A percentile compares a stretch with the other conserved stretches of the same genome.
Conservation (phyloP, 257 asterid genomes). For the Solanum arcanum region DNA sequence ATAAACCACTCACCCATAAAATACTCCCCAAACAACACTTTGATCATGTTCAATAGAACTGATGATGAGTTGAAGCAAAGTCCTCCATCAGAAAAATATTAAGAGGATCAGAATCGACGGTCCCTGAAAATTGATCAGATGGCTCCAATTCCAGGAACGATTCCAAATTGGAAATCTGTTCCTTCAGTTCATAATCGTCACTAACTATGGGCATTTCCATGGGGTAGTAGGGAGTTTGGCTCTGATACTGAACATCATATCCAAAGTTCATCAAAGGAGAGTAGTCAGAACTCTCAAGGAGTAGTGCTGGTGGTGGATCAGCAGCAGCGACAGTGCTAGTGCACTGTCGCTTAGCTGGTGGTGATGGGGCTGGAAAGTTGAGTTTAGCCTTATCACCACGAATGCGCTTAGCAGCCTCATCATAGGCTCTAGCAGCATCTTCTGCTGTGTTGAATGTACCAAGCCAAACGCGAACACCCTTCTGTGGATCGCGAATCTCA, state of each 20-base stretch:
- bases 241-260: neutral
- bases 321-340: conserved; percentile 3
- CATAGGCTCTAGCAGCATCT: conserved; percentile 78
- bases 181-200: conserved; percentile 19
- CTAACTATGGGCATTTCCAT: neutral
- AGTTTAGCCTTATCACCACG: conserved; percentile 79
- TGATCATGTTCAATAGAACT: conserved; percentile 11
- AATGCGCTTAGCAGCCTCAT: conserved; percentile 63
- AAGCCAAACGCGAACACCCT: conserved; percentile 68
- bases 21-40: neutral
- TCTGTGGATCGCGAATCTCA: conserved; percentile 72
- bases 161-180: conserved; percentile 47
- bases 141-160: conserved; percentile 49
- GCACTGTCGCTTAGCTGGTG: conserved; percentile 27
- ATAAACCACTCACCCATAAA: neutral
- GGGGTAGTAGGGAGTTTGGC: conserved; percentile 19
- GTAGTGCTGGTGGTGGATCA: neutral
- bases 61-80: conserved; percentile 15
- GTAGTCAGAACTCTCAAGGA: neutral
- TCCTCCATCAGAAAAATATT: conserved; percentile 52
- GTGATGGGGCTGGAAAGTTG: conserved; percentile 36
- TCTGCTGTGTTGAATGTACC: conserved; percentile 67
- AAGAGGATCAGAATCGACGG: conserved; percentile 22
- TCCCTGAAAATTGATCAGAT: conserved; percentile 6
- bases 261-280: conserved; percentile 1